These are phyloP conservation scores for carrot (Daucus carota) DNA, from an alignment of 129 eudicot genomes.

Conservation along the genomic window DNA sequence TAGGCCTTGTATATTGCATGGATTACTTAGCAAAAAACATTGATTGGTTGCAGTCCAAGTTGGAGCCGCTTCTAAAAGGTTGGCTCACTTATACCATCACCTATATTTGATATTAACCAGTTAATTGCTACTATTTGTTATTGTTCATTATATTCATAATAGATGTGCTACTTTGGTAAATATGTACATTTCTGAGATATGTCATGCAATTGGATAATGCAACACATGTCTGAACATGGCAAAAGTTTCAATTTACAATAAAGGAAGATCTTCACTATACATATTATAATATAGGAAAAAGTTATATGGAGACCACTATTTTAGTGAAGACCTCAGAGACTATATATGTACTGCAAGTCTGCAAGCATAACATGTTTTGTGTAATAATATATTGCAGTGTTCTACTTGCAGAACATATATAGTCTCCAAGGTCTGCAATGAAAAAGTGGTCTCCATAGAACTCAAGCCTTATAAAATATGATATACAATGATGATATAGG, in stretches of 20 bases:
- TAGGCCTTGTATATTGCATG: slow-evolving; percentile 93
- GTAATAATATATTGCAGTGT: too few species aligned
- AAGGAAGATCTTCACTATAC: not conserved
- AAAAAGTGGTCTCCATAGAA: too few species aligned
- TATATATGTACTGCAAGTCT: too few species aligned
- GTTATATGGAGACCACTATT: too few species aligned
- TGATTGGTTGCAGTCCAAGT: slow-evolving; percentile 79
- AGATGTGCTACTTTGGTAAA: not conserved
- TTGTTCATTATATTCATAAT: not conserved
- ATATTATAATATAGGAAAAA: too few species aligned
- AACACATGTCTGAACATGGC: not conserved
- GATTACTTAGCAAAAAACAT: slow-evolving; percentile 94
- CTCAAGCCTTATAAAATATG: not conserved
- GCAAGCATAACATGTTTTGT: too few species aligned
- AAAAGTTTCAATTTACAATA: not conserved
- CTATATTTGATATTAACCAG: not conserved
- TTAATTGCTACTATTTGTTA: not conserved
- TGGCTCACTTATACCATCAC: not conserved
- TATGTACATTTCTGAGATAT: not conserved
- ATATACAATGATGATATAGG: not conserved
- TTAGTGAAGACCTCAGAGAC: too few species aligned
- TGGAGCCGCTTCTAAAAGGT: slow-evolving; percentile 90
- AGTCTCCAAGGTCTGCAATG: too few species aligned
- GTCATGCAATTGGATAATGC: not conserved
- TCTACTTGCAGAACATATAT: too few species aligned